Base-by-base conservation (phyloP, 257 asterid genomes). In the Oldenlandia corymbosa region DNA sequence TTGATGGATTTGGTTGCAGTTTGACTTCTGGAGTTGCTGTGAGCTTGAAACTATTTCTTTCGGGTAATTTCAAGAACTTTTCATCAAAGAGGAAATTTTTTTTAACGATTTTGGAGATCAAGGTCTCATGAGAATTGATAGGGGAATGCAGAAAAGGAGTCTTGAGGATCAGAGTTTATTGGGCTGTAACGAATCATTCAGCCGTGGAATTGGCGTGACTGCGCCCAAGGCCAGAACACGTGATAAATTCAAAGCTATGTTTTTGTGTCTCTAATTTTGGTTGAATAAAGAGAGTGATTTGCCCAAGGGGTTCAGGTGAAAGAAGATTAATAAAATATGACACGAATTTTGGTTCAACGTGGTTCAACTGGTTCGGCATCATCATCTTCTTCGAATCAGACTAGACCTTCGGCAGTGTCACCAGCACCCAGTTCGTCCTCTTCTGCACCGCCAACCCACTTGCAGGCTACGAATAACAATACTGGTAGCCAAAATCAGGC, bases 81-180 rank as follows among this genome's bases (percentile, higher is more conserved):
- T 69, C 76, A 75, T 73, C 76, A 80, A 79, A 83, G 85, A 78
- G 85, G 87, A 9, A 34, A 71, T 80, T 77, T 83, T 76, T 83
- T 85, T 74, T 70, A 76, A 77, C 77, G 71, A 75, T 71, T 78
- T 83, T 69, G 87, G 88, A 78, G 83, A 79, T 75, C 74, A 72
- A 85, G 94, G 79, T 91, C 96, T 93, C 90, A 93, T 90, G 99
- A 90, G 96, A 90, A 84, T 93, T 89, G 84, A 78, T 84, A 85
- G 96, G 99, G 99, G 97, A 85, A 90, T 93, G 99, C 99, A 87
- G 96, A 93, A 82, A 87, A 71, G 60, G 81, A 71, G 80, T 83
- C 63, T 68, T 62, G 89, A 81, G 80, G 87, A 83, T 71, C 81
- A 67, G 80, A 77, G 83, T 68, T 69, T 73, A 76, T 76, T 81